Percentiles rank a stretch among this genome's conserved stretches.
Conservation (phyloP, 148 eudicot genomes). For the Cornus controversa region DNA sequence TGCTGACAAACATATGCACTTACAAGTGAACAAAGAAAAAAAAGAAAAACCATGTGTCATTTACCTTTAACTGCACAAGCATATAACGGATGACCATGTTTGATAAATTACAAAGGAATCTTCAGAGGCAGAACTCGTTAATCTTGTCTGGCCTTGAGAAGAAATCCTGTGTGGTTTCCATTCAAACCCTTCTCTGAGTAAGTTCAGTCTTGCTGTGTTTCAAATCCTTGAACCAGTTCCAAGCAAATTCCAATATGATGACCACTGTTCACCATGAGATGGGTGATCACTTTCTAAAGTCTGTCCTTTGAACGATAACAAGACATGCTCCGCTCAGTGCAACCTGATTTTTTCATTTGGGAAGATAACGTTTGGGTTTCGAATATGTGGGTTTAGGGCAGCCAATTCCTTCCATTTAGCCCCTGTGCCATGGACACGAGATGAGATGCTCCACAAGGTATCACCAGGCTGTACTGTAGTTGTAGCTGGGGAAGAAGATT, state of each 20-base stretch:
- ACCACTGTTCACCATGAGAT: background rate
- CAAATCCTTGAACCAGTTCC: background rate
- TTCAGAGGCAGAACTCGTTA: conserved; percentile 2
- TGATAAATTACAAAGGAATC: background rate
- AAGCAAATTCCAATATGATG: background rate
- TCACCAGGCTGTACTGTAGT: conserved; percentile 62
- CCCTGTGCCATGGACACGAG: conserved; percentile 60
- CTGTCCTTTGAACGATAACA: background rate
- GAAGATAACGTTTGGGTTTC: conserved; percentile 65
- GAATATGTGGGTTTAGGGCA: conserved; percentile 55
- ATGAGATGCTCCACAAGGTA: conserved; percentile 81
- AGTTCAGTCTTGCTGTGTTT: background rate
- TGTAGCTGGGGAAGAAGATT: conserved; percentile 38
- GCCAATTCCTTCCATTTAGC: conserved; percentile 68
- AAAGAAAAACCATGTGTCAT: conserved; percentile 1
- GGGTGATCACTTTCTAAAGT: background rate
- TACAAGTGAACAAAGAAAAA: background rate
- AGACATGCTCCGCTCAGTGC: conserved; percentile 22
- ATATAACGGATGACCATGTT: background rate
- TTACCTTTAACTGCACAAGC: conserved; percentile 11
- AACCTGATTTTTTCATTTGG: conserved; percentile 55
- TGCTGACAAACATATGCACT: conserved; percentile 7
- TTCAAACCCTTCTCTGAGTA: background rate
- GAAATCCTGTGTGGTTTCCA: conserved; percentile 1
- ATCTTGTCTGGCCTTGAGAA: background rate